phyloP scores from a whole-genome alignment of 208 protist genomes.

The Trypanosoma theileri region DNA sequence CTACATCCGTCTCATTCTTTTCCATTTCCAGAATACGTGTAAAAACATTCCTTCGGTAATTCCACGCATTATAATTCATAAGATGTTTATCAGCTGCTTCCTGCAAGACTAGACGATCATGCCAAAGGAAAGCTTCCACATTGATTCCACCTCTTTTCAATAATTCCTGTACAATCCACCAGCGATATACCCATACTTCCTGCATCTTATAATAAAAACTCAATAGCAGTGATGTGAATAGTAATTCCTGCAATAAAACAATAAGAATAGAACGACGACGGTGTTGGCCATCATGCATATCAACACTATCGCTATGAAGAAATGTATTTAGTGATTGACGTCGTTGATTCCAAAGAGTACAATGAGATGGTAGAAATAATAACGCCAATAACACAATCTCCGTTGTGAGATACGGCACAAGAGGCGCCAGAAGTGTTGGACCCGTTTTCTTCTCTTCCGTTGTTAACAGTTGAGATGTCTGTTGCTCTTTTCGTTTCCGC shows the following conservation, averaged over 20 bases:
- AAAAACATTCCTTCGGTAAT: conserved; percentile 45
- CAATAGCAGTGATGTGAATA: conserved; percentile 48
- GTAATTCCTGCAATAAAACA: conserved; percentile 37
- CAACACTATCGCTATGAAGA: not conserved
- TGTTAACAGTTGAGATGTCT: not conserved
- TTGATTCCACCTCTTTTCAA: not conserved
- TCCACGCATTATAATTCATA: conserved; percentile 88
- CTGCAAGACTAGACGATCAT: conserved; percentile 36
- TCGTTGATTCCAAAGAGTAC: conserved; percentile 32
- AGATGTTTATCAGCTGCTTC: conserved; percentile 56
- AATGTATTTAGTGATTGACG: conserved; percentile 3
- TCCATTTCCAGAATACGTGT: not conserved
- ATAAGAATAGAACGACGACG: not conserved
- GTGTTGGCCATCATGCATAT: not conserved
- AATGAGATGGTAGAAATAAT: conserved; percentile 33
- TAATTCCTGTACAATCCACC: conserved; percentile 39
- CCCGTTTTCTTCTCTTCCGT: not conserved
- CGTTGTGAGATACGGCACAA: conserved; percentile 6
- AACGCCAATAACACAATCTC: conserved; percentile 18
- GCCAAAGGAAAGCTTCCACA: conserved; percentile 13
- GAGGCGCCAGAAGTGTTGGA: not conserved
- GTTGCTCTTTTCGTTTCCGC: not conserved
- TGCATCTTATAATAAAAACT: conserved; percentile 43
- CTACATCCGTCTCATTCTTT: not conserved
- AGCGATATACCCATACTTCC: conserved; percentile 57